Evolutionary conservation across 108 stramenopile species (phyloP).

Genomic region (Skeletonema marinoi): DNA sequence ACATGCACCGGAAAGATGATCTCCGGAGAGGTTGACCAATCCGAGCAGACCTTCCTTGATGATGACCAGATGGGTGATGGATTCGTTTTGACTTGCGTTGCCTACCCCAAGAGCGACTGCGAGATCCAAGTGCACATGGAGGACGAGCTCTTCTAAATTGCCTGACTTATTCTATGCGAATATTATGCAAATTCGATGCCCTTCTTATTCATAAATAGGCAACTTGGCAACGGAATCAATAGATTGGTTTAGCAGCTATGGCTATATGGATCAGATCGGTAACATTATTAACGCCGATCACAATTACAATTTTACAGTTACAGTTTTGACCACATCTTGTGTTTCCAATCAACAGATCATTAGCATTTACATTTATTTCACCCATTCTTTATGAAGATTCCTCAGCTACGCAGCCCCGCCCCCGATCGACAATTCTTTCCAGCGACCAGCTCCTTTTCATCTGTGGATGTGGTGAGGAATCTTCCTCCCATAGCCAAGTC

Average conservation of each 20-base stretch:
- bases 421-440: no score
- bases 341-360: not conserved
- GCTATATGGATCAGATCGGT: not conserved
- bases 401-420: no score
- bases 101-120: slow-evolving; percentile 5
- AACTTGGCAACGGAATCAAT: not conserved
- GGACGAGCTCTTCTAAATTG: slow-evolving; percentile 29
- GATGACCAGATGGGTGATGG: slow-evolving; percentile 26
- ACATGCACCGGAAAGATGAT: slow-evolving; percentile 28
- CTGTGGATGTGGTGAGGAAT: no score
- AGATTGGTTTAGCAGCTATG: not conserved
- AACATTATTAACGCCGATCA: not conserved
- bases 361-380: no score
- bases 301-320: not conserved
- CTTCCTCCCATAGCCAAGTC: no score
- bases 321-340: not conserved
- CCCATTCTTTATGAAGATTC: no score
- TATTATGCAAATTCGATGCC: not conserved
- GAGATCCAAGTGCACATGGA: slow-evolving; percentile 18
- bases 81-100: slow-evolving; percentile 38
- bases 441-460: no score
- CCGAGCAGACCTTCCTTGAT: slow-evolving; percentile 35
- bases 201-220: not conserved
- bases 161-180: not conserved
- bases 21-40: slow-evolving; percentile 17